Evolutionary conservation across 2,329 filamentous ascomycete species (phyloP).

Genomic region (Ophiognomonia clavigignenti-juglandacearum): DNA sequence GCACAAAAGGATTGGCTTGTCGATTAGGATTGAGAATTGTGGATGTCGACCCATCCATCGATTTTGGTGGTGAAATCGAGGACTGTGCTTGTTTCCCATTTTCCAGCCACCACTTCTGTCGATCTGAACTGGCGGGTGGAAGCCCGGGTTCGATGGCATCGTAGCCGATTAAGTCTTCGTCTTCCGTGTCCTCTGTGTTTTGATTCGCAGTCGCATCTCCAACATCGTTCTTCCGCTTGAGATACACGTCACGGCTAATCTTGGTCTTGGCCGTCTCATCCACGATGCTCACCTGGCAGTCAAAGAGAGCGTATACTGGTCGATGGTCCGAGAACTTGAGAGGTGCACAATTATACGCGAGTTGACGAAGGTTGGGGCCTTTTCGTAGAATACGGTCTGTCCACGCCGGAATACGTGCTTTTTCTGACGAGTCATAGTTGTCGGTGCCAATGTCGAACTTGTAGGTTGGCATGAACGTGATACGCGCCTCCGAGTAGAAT

Average conservation of each 20-base stretch:
- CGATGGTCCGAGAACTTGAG: constrained; percentile 90
- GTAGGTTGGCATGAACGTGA: constrained; percentile 90
- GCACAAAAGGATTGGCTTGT: constrained; percentile 75
- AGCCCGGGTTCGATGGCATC: constrained; percentile 77
- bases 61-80: constrained; percentile 58
- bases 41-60: constrained; percentile 40
- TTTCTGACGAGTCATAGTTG: constrained; percentile 92
- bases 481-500: constrained; percentile 85
- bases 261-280: constrained; percentile 68
- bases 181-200: constrained; percentile 56
- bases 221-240: constrained; percentile 60
- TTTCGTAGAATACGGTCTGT: constrained; percentile 90
- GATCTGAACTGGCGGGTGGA: constrained; percentile 62
- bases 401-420: constrained; percentile 93
- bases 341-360: constrained; percentile 76
- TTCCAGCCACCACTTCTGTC: constrained; percentile 67
- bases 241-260: constrained; percentile 72
- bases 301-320: constrained; percentile 88
- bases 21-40: constrained; percentile 68
- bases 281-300: constrained; percentile 75
- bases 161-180: constrained; percentile 78
- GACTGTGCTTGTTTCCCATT: constrained; percentile 72
- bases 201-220: constrained; percentile 57
- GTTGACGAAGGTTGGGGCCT: constrained; percentile 75
- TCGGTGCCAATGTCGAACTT: constrained; percentile 90